A percentile compares a stretch with the other conserved stretches of the same genome.
Conservation (phyloP, 148 eudicot genomes). For the Dianthus caryophyllus region DNA sequence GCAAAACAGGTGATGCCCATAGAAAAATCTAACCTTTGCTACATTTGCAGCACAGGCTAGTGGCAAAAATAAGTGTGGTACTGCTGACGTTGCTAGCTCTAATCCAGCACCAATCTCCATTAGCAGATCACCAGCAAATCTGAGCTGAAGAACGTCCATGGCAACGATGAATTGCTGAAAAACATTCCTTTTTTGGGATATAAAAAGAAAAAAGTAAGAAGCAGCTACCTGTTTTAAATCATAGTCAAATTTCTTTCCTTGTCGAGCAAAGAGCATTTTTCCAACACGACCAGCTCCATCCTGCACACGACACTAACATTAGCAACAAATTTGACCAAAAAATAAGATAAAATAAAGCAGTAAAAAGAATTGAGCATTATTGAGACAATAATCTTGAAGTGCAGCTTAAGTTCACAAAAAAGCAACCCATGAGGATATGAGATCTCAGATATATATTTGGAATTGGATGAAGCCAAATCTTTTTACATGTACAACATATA, state of each 20-base stretch:
- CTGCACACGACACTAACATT: constrained; percentile 32
- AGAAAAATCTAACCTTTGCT: constrained; percentile 52
- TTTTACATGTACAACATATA: neutral
- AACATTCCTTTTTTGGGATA: neutral
- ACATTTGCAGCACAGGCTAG: constrained; percentile 98
- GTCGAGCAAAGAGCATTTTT: constrained; percentile 93
- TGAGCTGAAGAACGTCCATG: constrained; percentile 50
- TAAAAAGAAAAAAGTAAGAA: neutral
- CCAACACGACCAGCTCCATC: constrained; percentile 99
- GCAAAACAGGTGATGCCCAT: neutral
- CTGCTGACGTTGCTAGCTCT: constrained; percentile 87
- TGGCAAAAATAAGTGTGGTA: constrained; percentile 95
- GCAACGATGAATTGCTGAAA: neutral
- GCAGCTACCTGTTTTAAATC: constrained; percentile 83
- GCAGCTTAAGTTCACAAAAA: constrained; percentile 25
- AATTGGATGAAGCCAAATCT: neutral
- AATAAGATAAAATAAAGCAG: neutral
- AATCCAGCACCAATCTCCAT: constrained; percentile 98
- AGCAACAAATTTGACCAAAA: constrained; percentile 1
- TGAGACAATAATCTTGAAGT: neutral
- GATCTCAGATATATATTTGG: constrained; percentile 31
- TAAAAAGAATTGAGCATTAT: constrained; percentile 11
- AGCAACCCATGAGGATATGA: constrained; percentile 15
- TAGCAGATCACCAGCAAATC: constrained; percentile 87
- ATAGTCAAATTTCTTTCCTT: constrained; percentile 96